Conservation (phyloP, 768 basidiomycete genomes). For the Galerina marginata region DNA sequence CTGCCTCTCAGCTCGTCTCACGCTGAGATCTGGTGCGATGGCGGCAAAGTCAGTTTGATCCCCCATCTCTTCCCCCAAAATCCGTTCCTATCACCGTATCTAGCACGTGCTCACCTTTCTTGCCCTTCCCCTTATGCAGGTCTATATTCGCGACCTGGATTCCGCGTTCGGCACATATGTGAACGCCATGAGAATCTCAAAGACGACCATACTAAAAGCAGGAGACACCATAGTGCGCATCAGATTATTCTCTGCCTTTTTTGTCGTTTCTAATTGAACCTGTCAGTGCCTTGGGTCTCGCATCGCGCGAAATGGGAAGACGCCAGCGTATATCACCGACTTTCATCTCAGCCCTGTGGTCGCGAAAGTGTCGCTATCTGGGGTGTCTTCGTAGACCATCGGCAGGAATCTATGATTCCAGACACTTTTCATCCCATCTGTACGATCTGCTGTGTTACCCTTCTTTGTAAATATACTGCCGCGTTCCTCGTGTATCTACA, state of each 20-base stretch:
- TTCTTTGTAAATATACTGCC: too few species aligned
- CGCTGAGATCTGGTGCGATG: slow-evolving; percentile 52
- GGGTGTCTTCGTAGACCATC: slow-evolving; percentile 24
- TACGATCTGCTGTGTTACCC: too few species aligned
- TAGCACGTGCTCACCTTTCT: background rate
- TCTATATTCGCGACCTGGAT: slow-evolving; percentile 52
- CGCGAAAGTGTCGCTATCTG: slow-evolving; percentile 42
- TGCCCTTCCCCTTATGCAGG: slow-evolving; percentile 32
- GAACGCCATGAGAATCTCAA: slow-evolving; percentile 46
- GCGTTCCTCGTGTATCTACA: too few species aligned
- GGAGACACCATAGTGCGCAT: slow-evolving; percentile 51
- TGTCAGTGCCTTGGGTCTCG: slow-evolving; percentile 45
- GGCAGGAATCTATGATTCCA: too few species aligned
- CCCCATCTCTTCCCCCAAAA: background rate
- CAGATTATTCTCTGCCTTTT: slow-evolving; percentile 12
- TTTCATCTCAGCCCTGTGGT: slow-evolving; percentile 52
- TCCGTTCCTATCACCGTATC: background rate
- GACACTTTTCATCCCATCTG: too few species aligned
- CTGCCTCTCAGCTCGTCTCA: slow-evolving; percentile 49
- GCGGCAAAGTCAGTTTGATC: slow-evolving; percentile 39
- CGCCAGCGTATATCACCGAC: slow-evolving; percentile 44
- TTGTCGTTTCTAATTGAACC: slow-evolving; percentile 1
- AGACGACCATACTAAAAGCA: slow-evolving; percentile 40
- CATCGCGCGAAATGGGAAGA: slow-evolving; percentile 43
- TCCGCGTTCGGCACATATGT: slow-evolving; percentile 54